Conservation (phyloP, 148 eudicot species). For the Limonium bicolor region DNA sequence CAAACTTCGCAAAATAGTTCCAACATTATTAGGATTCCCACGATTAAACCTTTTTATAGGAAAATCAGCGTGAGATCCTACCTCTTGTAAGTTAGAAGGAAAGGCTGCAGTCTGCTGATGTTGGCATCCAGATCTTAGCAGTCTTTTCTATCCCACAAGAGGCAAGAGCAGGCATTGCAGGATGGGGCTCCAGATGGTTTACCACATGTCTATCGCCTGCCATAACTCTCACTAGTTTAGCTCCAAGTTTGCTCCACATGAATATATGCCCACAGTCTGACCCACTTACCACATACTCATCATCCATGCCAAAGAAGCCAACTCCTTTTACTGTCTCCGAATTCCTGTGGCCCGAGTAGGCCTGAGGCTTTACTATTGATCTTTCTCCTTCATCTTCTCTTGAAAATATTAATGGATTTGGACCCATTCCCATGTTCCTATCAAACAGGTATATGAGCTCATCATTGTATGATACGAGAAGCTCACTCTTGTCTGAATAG, state of each 20-base stretch:
- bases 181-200: slow-evolving; percentile 71
- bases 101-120: slow-evolving; percentile 36
- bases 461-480: slow-evolving; percentile 65
- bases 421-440: slow-evolving; percentile 57
- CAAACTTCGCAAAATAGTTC: not conserved
- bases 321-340: slow-evolving; percentile 72
- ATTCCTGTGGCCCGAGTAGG: slow-evolving; percentile 64
- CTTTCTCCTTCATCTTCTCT: slow-evolving; percentile 20
- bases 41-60: not conserved
- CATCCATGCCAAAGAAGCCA: slow-evolving; percentile 59
- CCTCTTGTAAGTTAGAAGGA: slow-evolving; percentile 45
- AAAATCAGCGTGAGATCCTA: too few relatives aligned
- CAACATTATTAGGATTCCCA: not conserved
- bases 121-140: slow-evolving; percentile 63
- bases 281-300: slow-evolving; percentile 68
- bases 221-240: slow-evolving; percentile 55
- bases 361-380: slow-evolving; percentile 37
- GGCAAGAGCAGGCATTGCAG: slow-evolving; percentile 48
- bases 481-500: slow-evolving; percentile 51
- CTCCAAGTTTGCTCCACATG: slow-evolving; percentile 64
- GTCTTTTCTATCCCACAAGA: slow-evolving; percentile 56
- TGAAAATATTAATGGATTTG: slow-evolving; percentile 22
- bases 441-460: slow-evolving; percentile 69
- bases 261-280: too few relatives aligned
- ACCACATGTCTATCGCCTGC: slow-evolving; percentile 56